Conservation (phyloP, 2,329 filamentous ascomycete genomes). For the Neopestalotiopsis sp. region DNA sequence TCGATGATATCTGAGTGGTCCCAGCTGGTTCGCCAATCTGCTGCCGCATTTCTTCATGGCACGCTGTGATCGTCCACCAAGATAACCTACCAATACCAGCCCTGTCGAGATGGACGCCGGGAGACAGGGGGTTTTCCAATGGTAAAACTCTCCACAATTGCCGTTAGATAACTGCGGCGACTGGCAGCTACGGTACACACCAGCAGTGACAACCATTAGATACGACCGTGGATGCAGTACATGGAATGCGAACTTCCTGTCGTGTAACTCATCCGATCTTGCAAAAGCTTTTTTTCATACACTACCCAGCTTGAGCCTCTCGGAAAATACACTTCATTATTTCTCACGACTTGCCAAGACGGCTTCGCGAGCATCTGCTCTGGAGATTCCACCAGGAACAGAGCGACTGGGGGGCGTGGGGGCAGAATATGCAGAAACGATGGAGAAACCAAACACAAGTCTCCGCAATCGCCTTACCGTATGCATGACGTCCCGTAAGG, state of each 20-base stretch:
- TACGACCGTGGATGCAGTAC: too few relatives aligned
- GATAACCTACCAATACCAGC: not conserved
- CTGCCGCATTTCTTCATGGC: not conserved
- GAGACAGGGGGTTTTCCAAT: not conserved
- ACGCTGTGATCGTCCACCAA: not conserved
- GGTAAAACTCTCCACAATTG: constrained; percentile 4
- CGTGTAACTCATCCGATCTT: too few relatives aligned
- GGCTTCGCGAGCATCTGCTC: not conserved
- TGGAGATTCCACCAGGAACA: not conserved
- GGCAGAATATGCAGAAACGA: not conserved
- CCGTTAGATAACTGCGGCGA: not conserved
- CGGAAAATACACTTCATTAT: too few relatives aligned
- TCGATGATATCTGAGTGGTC: not conserved
- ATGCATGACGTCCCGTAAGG: not conserved
- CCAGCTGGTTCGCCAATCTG: constrained; percentile 4
- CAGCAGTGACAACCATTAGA: too few relatives aligned
- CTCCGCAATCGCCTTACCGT: not conserved
- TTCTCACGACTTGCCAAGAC: not conserved
- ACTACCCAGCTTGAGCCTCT: too few relatives aligned
- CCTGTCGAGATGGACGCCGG: constrained; percentile 8
- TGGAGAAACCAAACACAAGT: not conserved
- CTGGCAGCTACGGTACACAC: not conserved
- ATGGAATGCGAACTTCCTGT: too few relatives aligned
- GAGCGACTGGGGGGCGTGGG: not conserved
- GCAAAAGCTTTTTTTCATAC: too few relatives aligned